Base-by-base conservation (phyloP, 495 filamentous ascomycete genomes). In the Xylaria telfairii region DNA sequence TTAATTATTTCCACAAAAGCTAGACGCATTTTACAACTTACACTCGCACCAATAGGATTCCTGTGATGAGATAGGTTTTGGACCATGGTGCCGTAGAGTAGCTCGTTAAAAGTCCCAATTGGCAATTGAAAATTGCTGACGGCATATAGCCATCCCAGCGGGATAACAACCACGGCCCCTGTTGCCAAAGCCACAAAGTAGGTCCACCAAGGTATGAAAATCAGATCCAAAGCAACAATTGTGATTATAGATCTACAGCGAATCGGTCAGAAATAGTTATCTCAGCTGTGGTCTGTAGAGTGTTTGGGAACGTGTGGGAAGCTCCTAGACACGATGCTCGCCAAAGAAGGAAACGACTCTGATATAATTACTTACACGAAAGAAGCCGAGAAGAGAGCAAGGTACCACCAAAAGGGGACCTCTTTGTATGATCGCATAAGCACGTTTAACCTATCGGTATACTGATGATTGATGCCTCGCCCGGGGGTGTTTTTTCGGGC, bases 181-280 rank as follows among this genome's bases (percentile, higher is more conserved):
- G 83, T 87, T 2, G 75, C 75, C 37, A 88, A 74, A 0, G 82
- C 87, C 2, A 89, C 83, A 42, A 89, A 83, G 32, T 85, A 82
- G 4, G 87, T 86, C 86, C 85, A 88, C 65, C 87, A 82, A 4
- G 85, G 87, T 66, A 89, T 88, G 71, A 83, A 89, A 28, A 88
- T 78, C 28, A 84, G 76, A n/a, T 83, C 81, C 15, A 78, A 79
- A 0, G 78, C 83, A 4, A 87, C 77, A 30, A 82, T 79, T 3
- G 81, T 80, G 71, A 88, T 79, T 32, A 88, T 78, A 7, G 82
- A 83, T 24, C 62, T 65, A 51, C 9, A 51, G 17, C 2, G 0
- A 21, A n/a, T 64, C 26, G 10, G 62, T 65, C 8, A 49, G 46
- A 39, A 10, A 47, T 47, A 41, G 13, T 42, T 42, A 24, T 42